Evolutionary conservation across 2,329 filamentous ascomycete genomes (phyloP).

Genomic region (Pestalotiopsis sp.): DNA sequence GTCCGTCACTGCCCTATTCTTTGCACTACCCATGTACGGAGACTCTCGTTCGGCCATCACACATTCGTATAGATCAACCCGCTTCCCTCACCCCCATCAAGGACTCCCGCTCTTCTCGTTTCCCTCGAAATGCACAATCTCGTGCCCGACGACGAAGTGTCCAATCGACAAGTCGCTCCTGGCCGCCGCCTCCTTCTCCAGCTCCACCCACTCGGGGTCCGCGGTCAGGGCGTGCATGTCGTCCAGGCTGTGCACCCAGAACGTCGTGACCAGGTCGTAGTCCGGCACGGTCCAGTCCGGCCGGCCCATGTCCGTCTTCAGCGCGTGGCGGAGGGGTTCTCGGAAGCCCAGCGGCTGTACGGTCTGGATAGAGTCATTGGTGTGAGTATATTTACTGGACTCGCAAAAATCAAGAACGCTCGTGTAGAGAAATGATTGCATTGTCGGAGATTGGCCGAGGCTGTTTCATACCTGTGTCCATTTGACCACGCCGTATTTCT

Average conservation of each 20-base stretch:
- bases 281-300: slow-evolving; percentile 13
- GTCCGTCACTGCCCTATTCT: too few species aligned
- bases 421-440: not conserved
- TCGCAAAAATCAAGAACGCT: too few species aligned
- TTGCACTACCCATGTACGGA: too few species aligned
- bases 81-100: not conserved
- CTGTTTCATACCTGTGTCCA: slow-evolving; percentile 4
- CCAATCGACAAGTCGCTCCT: slow-evolving; percentile 8
- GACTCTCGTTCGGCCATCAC: too few species aligned
- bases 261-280: slow-evolving; percentile 10
- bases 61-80: too few species aligned
- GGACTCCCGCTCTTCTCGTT: slow-evolving; percentile 22
- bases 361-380: slow-evolving; percentile 1
- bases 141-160: slow-evolving; percentile 10
- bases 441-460: too few species aligned
- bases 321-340: slow-evolving; percentile 7
- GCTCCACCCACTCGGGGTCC: slow-evolving; percentile 10
- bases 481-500: slow-evolving; percentile 8
- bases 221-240: slow-evolving; percentile 1
- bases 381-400: too few species aligned
- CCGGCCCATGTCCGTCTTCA: slow-evolving; percentile 8
- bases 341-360: slow-evolving; percentile 2
- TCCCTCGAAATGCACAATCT: slow-evolving; percentile 8
- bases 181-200: slow-evolving; percentile 9
- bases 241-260: not conserved